Evolutionary conservation across 495 filamentous ascomycete species (phyloP), one percentile per base, ranked within the genome.

Genomic region (Astrothelium macrocarpum): DNA sequence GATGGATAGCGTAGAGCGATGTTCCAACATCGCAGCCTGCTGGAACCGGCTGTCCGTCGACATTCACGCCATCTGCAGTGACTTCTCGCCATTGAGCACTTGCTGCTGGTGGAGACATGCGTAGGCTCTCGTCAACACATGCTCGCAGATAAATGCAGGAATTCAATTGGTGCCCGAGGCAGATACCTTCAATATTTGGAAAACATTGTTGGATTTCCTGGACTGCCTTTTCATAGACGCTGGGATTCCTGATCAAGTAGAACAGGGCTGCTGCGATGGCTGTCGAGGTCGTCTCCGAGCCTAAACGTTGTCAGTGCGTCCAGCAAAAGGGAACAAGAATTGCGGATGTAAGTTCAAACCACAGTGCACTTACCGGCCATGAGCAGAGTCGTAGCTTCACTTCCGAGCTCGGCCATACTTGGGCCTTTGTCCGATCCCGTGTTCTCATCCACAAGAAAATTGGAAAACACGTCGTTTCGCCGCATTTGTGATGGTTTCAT

Each of bases 271-370:
- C 68, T n/a, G 66, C 32, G 14, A 76, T 45, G 46, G 67, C 61
- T 12, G 67, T 73, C 5, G 75, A 60, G n/a, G 67, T 69, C 59
- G 71, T 76, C 58, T 74, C 72, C 61, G 25, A 59, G 28, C 62
- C 62, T 49, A 39, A 14, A 39, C 34, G 0, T 83, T 86, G 64
- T 87, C 85, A 26, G 79, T 39, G 34, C 34, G 34, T 39, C 14
- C 14, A 39, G 34, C 34, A 39, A 82, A 25, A 84, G 39, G 23
- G 64, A 14, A 12, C 4, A 31, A 60, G n/a, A 64, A 31, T 12
- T 62, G 34, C 34, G 34, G 34, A 39, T 14, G 34, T 14, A 5
- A 42, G 16, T 39, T 39, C 34, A 39, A 39, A 39, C 5, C 5
- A 14, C 14, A 14, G 34, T 14, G 14, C 3, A 46, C 16, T 18